Evolutionary conservation across 208 protist genomes (phyloP), one percentile per base, ranked within the genome.

Genomic region (Trypanosoma theileri): DNA sequence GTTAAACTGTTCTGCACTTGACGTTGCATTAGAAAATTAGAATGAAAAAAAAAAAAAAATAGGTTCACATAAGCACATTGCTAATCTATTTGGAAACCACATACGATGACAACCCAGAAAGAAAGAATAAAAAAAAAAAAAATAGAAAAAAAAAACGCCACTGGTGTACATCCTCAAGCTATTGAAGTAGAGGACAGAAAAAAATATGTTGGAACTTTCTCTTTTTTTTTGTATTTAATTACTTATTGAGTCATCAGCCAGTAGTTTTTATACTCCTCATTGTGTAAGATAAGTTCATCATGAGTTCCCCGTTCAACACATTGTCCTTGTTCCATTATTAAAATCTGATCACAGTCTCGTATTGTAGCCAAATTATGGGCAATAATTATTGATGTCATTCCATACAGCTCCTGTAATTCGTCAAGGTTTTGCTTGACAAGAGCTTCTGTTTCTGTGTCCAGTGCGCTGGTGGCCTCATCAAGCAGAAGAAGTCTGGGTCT

Each of bases 321-420:
- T 28, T 19, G 54, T 28, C 81, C 81, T 14, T 42, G 60, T 45
- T 86, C 71, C 11, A 96, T 41, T 26, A 93, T 67, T 13, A 96
- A 19, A 42, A 96, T 83, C 40, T 81, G 71, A 58, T 94, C 84
- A 28, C 61, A 85, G 63, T 92, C 61, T 35, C 80, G 81, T 60
- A 93, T 87, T 11, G 87, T 91, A 17, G 84, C 67, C 42, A 95
- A 75, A 12, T 84, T 46, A 73, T 94, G 88, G 10, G 88, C 88
- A 41, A 94, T 87, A 42, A 75, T 85, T 24, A 94, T 59, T 17
- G 86, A 75, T 17, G 88, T 94, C 17, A 76, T 71, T 22, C 58
- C 17, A 46, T 69, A 60, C 1, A 44, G 70, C 19, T 22, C 0
- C 24, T 66, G 61, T 45, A 62, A 74, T 17, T 53, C 64, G 16